These are phyloP conservation scores for Dovyalis caffra DNA, from an alignment of 345 rosid species.

Conservation along the genomic window DNA sequence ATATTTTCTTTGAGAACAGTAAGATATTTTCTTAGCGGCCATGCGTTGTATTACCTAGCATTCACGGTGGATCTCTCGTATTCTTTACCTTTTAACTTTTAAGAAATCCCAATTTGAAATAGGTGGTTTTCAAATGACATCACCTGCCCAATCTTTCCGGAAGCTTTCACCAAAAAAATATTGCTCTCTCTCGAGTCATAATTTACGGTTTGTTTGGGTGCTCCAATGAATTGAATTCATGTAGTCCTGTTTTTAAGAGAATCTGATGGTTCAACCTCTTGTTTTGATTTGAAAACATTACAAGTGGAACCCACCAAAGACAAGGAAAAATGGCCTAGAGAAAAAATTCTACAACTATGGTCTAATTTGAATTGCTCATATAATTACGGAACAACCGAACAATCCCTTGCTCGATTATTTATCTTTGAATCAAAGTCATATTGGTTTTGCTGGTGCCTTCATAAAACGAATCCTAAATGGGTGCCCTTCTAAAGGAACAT, in stretches of 20 bases:
- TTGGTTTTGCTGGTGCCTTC: constrained; percentile 13
- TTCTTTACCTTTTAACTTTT: not conserved
- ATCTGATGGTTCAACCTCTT: constrained; percentile 15
- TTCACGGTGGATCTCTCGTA: not conserved
- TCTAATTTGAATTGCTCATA: constrained; percentile 19
- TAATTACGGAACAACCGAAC: constrained; percentile 27
- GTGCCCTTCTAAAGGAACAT: constrained; percentile 22
- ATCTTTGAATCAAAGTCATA: constrained; percentile 37
- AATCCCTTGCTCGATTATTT: constrained; percentile 23
- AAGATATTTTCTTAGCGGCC: not conserved
- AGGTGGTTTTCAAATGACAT: constrained; percentile 21
- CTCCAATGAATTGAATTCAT: constrained; percentile 7
- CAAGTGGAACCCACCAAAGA: constrained; percentile 16
- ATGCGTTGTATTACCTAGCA: not conserved
- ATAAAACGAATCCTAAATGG: constrained; percentile 22
- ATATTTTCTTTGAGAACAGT: not conserved
- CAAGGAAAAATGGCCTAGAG: not conserved
- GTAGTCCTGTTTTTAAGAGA: not conserved
- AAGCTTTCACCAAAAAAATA: not conserved
- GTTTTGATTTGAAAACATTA: constrained; percentile 13
- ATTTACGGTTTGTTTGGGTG: constrained; percentile 24
- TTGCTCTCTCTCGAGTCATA: constrained; percentile 13
- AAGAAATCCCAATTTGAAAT: constrained; percentile 19
- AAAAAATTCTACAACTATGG: not conserved
- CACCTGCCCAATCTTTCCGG: not conserved